Conservation (phyloP, 1,284 basidiomycete genomes). For the Entoloma clypeatum region DNA sequence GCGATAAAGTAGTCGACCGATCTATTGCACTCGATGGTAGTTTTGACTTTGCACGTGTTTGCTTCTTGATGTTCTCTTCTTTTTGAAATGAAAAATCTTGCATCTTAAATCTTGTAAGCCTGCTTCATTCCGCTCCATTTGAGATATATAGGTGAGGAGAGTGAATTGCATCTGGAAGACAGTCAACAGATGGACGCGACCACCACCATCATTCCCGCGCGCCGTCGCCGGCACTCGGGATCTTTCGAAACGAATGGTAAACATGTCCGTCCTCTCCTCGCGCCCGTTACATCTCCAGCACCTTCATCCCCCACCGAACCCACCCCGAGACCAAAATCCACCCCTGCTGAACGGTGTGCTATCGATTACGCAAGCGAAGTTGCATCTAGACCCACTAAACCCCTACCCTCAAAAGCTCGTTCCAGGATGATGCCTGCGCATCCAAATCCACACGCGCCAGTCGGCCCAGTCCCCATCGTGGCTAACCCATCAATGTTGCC, state of each 20-base stretch:
- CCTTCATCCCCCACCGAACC: constrained; percentile 25
- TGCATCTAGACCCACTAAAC: constrained; percentile 38
- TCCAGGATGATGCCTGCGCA: constrained; percentile 34
- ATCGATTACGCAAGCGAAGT: constrained; percentile 17
- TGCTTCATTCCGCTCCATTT: too few species aligned
- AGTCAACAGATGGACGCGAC: constrained; percentile 20
- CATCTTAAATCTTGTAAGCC: too few species aligned
- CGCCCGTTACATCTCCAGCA: constrained; percentile 7
- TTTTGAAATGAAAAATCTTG: too few species aligned
- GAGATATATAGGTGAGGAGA: too few species aligned
- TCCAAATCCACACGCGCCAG: constrained; percentile 32
- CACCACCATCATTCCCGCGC: constrained; percentile 30
- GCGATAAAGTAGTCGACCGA: too few species aligned
- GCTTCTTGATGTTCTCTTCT: too few species aligned
- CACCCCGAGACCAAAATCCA: constrained; percentile 40
- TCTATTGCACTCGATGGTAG: too few species aligned
- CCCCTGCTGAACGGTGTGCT: constrained; percentile 43
- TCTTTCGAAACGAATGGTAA: constrained; percentile 30
- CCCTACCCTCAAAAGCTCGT: constrained; percentile 49
- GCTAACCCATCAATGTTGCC: constrained; percentile 80
- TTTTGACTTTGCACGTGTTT: too few species aligned
- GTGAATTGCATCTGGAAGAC: too few species aligned
- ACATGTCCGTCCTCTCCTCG: constrained; percentile 16
- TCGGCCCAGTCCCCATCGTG: constrained; percentile 38
- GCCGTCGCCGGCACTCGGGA: constrained; percentile 37